A percentile compares a stretch with the other conserved stretches of the same genome.
phyloP scores from a whole-genome alignment of 1,284 basidiomycete genomes.

The Ustilago hordei region DNA sequence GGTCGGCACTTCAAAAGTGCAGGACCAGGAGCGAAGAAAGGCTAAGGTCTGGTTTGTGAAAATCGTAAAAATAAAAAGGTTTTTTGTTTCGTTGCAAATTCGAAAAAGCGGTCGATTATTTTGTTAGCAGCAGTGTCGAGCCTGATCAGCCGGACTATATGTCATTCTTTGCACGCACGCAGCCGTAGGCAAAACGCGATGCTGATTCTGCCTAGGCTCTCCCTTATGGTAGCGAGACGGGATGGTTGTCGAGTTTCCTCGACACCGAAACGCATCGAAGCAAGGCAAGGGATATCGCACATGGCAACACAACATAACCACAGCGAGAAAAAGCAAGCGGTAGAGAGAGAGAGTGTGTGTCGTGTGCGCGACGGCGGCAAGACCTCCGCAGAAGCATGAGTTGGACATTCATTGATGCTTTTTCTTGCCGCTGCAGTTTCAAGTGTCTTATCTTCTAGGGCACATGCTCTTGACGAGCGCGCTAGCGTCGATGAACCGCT shows the following conservation, averaged over 20 bases:
- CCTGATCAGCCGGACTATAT: neutral
- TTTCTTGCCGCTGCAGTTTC: slow-evolving; percentile 6
- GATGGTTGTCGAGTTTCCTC: too few relatives aligned
- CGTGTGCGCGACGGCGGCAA: neutral
- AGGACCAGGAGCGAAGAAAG: neutral
- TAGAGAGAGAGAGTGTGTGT: neutral
- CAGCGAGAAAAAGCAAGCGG: slow-evolving; percentile 15
- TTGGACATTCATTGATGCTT: slow-evolving; percentile 6
- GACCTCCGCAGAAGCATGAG: neutral
- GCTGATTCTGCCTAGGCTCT: neutral
- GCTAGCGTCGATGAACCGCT: too few relatives aligned
- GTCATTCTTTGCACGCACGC: too few relatives aligned
- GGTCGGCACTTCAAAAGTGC: neutral
- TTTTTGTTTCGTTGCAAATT: neutral
- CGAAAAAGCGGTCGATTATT: neutral
- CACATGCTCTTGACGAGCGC: neutral
- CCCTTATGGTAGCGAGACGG: too few relatives aligned
- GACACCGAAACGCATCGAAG: neutral
- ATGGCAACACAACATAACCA: neutral
- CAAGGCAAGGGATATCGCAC: slow-evolving; percentile 5
- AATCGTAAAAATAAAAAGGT: neutral
- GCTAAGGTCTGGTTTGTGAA: neutral
- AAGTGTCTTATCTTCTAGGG: slow-evolving; percentile 2
- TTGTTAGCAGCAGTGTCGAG: neutral
- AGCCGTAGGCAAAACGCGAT: too few relatives aligned